Conservation (phyloP, 2,329 filamentous ascomycete genomes). For the Cryphonectria parasitica region DNA sequence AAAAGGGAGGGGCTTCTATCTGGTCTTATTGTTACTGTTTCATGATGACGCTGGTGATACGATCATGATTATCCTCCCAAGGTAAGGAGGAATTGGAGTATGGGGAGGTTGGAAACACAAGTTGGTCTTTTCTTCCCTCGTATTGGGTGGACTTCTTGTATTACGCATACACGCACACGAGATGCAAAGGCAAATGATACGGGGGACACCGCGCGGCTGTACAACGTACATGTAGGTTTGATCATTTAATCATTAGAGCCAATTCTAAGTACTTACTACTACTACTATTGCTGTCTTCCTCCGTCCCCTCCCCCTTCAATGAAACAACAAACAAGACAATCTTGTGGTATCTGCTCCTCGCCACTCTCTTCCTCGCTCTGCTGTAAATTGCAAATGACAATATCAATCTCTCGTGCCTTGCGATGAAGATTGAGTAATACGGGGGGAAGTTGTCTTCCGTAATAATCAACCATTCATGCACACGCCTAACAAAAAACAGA, state of each 20-base stretch:
- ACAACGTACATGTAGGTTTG: neutral
- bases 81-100: neutral
- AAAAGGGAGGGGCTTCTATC: no score
- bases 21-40: no score
- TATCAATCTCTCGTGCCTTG: slow-evolving; percentile 1
- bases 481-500: neutral
- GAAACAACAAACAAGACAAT: slow-evolving; percentile 1
- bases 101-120: no score
- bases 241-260: neutral
- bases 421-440: neutral
- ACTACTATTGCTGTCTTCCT: neutral
- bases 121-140: no score
- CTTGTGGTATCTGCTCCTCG: neutral
- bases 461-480: neutral
- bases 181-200: neutral
- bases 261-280: neutral
- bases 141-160: neutral
- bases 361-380: neutral
- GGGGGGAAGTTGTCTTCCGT: neutral
- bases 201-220: neutral
- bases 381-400: neutral
- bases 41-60: no score
- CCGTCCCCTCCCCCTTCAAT: neutral
- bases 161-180: neutral
- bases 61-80: neutral